phyloP scores from a whole-genome alignment of 441 rosid genomes.

The Erysimum cheiri region DNA sequence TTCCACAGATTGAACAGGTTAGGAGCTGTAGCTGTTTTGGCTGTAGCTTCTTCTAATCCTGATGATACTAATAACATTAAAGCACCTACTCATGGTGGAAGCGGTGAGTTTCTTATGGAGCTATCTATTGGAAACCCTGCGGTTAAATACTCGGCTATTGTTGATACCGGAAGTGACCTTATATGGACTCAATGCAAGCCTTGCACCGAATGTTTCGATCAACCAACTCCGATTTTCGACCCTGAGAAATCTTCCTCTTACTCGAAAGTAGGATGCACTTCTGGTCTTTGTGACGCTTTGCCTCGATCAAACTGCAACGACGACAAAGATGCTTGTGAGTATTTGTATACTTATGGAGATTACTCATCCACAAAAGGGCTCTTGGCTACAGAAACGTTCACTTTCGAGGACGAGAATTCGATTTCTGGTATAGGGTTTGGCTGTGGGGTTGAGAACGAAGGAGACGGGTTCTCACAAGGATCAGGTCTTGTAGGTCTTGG shows the following conservation, averaged over 20 bases:
- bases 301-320: slow-evolving; percentile 51
- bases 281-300: slow-evolving; percentile 62
- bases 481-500: slow-evolving; percentile 94
- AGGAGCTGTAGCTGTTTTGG: slow-evolving; percentile 38
- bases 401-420: slow-evolving; percentile 56
- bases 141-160: slow-evolving; percentile 62
- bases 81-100: slow-evolving; percentile 66
- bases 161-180: slow-evolving; percentile 92
- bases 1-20: slow-evolving; percentile 66
- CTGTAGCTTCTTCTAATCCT: slow-evolving; percentile 46
- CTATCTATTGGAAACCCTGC: slow-evolving; percentile 81
- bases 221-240: slow-evolving; percentile 79
- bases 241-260: slow-evolving; percentile 71
- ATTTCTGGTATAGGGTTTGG: slow-evolving; percentile 72
- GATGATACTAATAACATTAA: slow-evolving; percentile 41
- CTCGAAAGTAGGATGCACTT: slow-evolving; percentile 60
- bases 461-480: slow-evolving; percentile 83
- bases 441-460: slow-evolving; percentile 82
- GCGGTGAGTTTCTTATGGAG: slow-evolving; percentile 87
- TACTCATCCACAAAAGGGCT: slow-evolving; percentile 81
- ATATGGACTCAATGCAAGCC: slow-evolving; percentile 99
- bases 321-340: slow-evolving; percentile 57
- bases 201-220: slow-evolving; percentile 72
- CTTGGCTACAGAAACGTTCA: slow-evolving; percentile 73
- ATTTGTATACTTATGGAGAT: slow-evolving; percentile 82